Evolutionary conservation across 352 stramenopile species (phyloP), one percentile per base, ranked within the genome.

Genomic region (Globisporangium perplexum): DNA sequence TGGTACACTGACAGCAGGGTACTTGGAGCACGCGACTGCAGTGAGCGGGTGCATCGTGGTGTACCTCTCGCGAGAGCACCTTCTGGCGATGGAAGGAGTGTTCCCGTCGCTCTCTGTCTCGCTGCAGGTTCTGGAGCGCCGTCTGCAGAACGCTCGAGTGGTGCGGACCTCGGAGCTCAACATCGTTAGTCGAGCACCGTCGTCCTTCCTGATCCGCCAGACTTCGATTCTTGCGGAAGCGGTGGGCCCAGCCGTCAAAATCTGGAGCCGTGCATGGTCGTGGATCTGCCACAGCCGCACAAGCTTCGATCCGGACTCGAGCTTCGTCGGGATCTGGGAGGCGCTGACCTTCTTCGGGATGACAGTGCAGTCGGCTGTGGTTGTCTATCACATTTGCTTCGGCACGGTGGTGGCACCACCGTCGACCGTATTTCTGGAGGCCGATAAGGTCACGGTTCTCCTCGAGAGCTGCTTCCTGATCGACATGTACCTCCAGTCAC

Each of bases 41-140:
- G 59, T 77, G 46, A 84, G 71, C 18, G 71, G 73, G 4, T 82
- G 71, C 26, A 84, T 84, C 42, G 69, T 84, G 2, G 64, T 84
- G 12, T 82, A 66, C 35, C 43, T 82, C 8, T 72, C 66, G 11
- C 59, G 63, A 0, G 73, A 82, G n/a, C 69, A 84, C 44, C 42
- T 84, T 22, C 41, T 61, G n/a, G 54, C 65, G 14, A 79, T 84
- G 68, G 45, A 63, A 44, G 22, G 7, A 3, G 31, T 75, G 4
- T 63, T 72, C 17, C 70, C 72, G 7, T 52, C 59, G 12, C 55
- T 85, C 7, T 47, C 69, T 3, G 48, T 59, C 2, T 50, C 52
- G 7, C 57, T 85, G 7, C 58, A 60, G 2, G 50, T 54, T 2
- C 50, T 82, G 8, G 62, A 85, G 23, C 57, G 60, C 7, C 63